Conservation (phyloP, 2,329 filamentous ascomycete genomes). For the Eurotiales sp. region DNA sequence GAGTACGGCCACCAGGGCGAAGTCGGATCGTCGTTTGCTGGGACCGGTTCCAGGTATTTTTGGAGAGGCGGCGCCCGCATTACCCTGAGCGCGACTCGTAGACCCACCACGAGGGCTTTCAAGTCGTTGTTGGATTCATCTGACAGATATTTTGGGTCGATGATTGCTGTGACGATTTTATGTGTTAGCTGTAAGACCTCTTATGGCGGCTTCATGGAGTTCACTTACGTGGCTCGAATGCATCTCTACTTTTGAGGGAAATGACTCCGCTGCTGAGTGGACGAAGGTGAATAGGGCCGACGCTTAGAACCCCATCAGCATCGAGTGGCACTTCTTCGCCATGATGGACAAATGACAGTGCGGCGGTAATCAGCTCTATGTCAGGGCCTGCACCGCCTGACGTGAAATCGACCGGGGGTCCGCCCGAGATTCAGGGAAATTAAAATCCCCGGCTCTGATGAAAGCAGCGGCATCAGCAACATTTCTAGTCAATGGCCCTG, state of each 20-base stretch:
- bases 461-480: constrained; percentile 19
- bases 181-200: no score
- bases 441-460: constrained; percentile 15
- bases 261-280: constrained; percentile 19
- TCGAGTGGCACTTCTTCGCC: constrained; percentile 17
- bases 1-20: constrained; percentile 22
- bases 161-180: no score
- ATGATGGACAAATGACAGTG: constrained; percentile 18
- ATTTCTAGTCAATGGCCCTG: constrained; percentile 18
- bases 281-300: constrained; percentile 16
- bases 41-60: constrained; percentile 15
- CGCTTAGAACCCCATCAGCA: constrained; percentile 12
- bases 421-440: constrained; percentile 11
- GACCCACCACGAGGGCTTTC: constrained; percentile 17
- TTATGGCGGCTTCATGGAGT: no score
- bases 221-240: constrained; percentile 17
- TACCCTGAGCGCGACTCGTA: constrained; percentile 18
- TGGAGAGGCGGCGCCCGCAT: constrained; percentile 16
- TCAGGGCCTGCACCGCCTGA: constrained; percentile 16
- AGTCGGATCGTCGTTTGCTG: constrained; percentile 16
- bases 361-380: constrained; percentile 18
- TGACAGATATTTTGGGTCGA: constrained; percentile 19
- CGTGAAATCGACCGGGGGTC: constrained; percentile 7
- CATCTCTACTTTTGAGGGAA: constrained; percentile 17
- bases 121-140: constrained; percentile 17